Evolutionary conservation across 352 stramenopile genomes (phyloP).

Genomic region (Phytopythium aichiense): DNA sequence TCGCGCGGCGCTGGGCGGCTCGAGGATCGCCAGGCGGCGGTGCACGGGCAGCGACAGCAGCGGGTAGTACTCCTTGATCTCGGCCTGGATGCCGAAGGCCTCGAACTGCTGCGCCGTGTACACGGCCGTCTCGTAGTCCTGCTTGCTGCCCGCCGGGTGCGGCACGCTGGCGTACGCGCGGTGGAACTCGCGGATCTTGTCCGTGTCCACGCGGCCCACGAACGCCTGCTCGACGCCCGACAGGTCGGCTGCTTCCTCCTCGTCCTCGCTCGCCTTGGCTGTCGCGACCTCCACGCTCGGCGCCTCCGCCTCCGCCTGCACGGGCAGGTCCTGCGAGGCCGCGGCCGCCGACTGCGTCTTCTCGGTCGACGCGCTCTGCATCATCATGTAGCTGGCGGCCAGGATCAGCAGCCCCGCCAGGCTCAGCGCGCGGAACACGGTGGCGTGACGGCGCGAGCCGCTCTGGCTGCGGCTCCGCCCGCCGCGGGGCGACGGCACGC

Average conservation of each 20-base stretch:
- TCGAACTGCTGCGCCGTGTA: conserved; percentile 28
- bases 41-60: conserved; percentile 56
- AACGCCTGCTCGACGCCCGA: conserved; percentile 8
- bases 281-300: not conserved
- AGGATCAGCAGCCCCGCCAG: conserved; percentile 8
- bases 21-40: conserved; percentile 31
- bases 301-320: not conserved
- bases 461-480: not conserved
- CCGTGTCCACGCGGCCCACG: conserved; percentile 7
- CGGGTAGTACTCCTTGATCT: conserved; percentile 54
- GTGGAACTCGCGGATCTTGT: conserved; percentile 22
- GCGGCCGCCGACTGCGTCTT: not conserved
- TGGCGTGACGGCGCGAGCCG: not conserved
- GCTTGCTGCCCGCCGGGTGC: conserved; percentile 23
- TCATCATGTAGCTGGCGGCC: conserved; percentile 6
- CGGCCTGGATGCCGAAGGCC: conserved; percentile 41
- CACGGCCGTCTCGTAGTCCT: conserved; percentile 27
- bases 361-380: not conserved
- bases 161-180: conserved; percentile 29
- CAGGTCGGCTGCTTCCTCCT: not conserved
- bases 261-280: not conserved
- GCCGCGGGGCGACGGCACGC: not conserved
- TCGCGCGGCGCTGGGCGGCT: conserved; percentile 10
- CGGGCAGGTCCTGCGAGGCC: not conserved
- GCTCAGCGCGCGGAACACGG: conserved; percentile 1